Conservation (phyloP, 768 basidiomycete species). For the Podaxis carcinomalis region DNA sequence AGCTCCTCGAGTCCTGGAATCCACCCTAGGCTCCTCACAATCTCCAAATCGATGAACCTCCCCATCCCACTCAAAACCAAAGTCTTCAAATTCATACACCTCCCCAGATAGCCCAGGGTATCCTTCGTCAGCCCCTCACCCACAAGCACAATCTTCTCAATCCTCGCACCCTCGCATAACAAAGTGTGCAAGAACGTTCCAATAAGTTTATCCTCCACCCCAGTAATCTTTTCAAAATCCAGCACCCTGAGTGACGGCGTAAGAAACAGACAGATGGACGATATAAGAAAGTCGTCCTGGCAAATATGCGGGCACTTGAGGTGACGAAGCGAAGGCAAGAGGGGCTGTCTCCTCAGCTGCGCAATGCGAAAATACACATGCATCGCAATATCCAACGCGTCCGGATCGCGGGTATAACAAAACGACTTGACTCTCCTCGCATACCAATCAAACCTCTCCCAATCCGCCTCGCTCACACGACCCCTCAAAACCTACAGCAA, state of each 20-base stretch:
- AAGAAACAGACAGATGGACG: slow-evolving; percentile 30
- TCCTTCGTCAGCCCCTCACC: slow-evolving; percentile 24
- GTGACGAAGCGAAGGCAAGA: slow-evolving; percentile 24
- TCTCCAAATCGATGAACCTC: slow-evolving; percentile 15
- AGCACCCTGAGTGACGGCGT: slow-evolving; percentile 24
- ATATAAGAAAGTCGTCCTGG: slow-evolving; percentile 27
- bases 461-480: slow-evolving; percentile 19
- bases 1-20: slow-evolving; percentile 22
- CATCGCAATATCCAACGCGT: slow-evolving; percentile 27
- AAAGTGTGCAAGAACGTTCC: slow-evolving; percentile 28
- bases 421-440: slow-evolving; percentile 25
- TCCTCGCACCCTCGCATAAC: slow-evolving; percentile 20
- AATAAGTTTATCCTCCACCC: slow-evolving; percentile 28
- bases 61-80: slow-evolving; percentile 26
- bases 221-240: slow-evolving; percentile 24
- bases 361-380: slow-evolving; percentile 31
- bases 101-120: slow-evolving; percentile 19
- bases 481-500: slow-evolving; percentile 25
- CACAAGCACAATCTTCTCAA: slow-evolving; percentile 21
- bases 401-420: slow-evolving; percentile 25
- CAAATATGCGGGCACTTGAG: slow-evolving; percentile 25
- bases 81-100: slow-evolving; percentile 18
- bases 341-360: slow-evolving; percentile 22
- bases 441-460: slow-evolving; percentile 29
- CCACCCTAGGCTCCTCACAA: slow-evolving; percentile 21